These are phyloP conservation scores for Lentinula novae-zelandiae DNA, from an alignment of 1,284 basidiomycete genomes.

Conservation along the genomic window DNA sequence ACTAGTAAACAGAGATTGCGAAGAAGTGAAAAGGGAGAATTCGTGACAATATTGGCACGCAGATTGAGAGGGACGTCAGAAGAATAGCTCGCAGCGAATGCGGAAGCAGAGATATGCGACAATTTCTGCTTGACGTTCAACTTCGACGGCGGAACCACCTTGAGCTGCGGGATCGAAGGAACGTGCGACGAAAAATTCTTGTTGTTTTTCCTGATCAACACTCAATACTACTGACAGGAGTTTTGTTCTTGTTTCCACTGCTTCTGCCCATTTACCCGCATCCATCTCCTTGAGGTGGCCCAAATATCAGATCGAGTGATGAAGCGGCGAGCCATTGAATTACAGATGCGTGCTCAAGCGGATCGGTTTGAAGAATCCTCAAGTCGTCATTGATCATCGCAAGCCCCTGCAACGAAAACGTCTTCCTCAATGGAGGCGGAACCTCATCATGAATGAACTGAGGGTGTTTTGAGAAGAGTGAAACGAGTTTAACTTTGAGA, in stretches of 20 bases:
- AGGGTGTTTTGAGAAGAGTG: slow-evolving; percentile 18
- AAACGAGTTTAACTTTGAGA: slow-evolving; percentile 5
- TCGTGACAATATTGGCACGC: slow-evolving; percentile 56
- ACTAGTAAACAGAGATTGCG: slow-evolving; percentile 39
- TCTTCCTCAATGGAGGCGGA: slow-evolving; percentile 16
- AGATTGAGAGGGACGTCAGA: slow-evolving; percentile 75
- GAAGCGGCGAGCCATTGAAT: slow-evolving; percentile 58
- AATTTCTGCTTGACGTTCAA: slow-evolving; percentile 58
- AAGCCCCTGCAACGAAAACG: not conserved
- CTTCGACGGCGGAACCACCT: slow-evolving; percentile 25
- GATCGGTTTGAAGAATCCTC: slow-evolving; percentile 38
- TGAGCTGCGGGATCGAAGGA: slow-evolving; percentile 45
- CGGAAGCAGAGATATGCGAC: slow-evolving; percentile 4
- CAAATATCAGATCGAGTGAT: slow-evolving; percentile 55
- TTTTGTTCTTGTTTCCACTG: slow-evolving; percentile 51
- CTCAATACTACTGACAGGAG: slow-evolving; percentile 55
- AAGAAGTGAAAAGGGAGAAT: slow-evolving; percentile 33
- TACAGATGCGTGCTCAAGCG: slow-evolving; percentile 43
- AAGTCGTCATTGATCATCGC: slow-evolving; percentile 16
- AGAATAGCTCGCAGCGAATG: slow-evolving; percentile 79
- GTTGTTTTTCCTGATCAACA: slow-evolving; percentile 33
- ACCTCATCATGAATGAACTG: slow-evolving; percentile 30
- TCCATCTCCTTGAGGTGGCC: slow-evolving; percentile 31
- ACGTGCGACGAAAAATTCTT: slow-evolving; percentile 43
- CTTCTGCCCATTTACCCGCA: slow-evolving; percentile 23